Conservation (phyloP, 2,329 filamentous ascomycete genomes). For the Aphanocladium album region DNA sequence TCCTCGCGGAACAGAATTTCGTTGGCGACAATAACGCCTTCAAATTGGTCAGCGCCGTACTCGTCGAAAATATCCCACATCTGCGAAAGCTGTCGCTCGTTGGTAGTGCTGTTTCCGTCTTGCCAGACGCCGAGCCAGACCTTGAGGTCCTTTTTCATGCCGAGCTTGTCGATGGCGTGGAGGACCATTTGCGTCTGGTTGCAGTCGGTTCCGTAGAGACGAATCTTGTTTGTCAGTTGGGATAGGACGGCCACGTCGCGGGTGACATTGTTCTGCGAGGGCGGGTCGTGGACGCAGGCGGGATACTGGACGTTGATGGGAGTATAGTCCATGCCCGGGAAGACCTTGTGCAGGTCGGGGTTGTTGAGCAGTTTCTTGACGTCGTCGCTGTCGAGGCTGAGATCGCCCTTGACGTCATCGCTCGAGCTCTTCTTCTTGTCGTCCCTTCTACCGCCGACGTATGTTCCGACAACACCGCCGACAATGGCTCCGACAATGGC, state of each 20-base stretch:
- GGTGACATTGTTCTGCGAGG: conserved; percentile 92
- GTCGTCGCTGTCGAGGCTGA: conserved; percentile 68
- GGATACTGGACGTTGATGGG: conserved; percentile 89
- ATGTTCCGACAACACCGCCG: conserved; percentile 68
- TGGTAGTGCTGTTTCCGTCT: conserved; percentile 77
- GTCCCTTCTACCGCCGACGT: conserved; percentile 53
- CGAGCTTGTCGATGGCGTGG: conserved; percentile 70
- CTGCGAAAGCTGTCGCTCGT: conserved; percentile 71
- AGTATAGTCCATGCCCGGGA: conserved; percentile 93
- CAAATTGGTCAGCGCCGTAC: conserved; percentile 65
- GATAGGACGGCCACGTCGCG: conserved; percentile 85
- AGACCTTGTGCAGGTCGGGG: conserved; percentile 78
- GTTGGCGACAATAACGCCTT: conserved; percentile 77
- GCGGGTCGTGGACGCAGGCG: conserved; percentile 68
- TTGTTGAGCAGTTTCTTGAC: conserved; percentile 82
- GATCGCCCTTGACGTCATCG: conserved; percentile 43
- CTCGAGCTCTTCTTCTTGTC: conserved; percentile 19
- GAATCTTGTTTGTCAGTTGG: conserved; percentile 81
- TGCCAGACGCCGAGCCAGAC: conserved; percentile 96
- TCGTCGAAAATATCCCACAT: conserved; percentile 79
- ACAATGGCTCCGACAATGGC: conserved; percentile 67
- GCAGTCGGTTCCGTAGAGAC: conserved; percentile 93
- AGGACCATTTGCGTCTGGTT: conserved; percentile 95
- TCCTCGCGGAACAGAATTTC: conserved; percentile 73
- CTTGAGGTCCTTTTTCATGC: conserved; percentile 68